A percentile compares a stretch with the other conserved stretches of the same genome.
Evolutionary conservation across 352 stramenopile species (phyloP).

Genomic region (Pythium insidiosum): DNA sequence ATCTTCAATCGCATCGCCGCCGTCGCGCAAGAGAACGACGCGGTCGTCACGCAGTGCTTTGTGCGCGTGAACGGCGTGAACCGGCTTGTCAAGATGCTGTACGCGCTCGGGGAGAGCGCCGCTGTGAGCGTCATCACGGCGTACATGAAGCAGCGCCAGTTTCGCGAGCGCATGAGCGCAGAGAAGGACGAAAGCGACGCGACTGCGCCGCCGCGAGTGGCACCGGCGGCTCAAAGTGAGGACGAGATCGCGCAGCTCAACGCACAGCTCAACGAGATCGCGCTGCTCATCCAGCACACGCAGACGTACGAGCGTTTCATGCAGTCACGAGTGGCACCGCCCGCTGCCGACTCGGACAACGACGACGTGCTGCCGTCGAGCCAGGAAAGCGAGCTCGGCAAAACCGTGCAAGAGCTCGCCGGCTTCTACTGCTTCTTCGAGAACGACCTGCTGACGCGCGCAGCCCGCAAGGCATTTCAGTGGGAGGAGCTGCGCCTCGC

Average conservation of each 20-base stretch:
- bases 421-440: slow-evolving; percentile 86
- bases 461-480: slow-evolving; percentile 77
- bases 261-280: slow-evolving; percentile 82
- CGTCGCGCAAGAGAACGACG: slow-evolving; percentile 49
- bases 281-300: slow-evolving; percentile 80
- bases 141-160: slow-evolving; percentile 74
- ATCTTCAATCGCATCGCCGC: slow-evolving; percentile 76
- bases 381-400: slow-evolving; percentile 69
- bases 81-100: slow-evolving; percentile 43
- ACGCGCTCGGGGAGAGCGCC: slow-evolving; percentile 47
- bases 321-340: slow-evolving; percentile 59
- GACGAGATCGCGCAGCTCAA: slow-evolving; percentile 68
- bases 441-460: slow-evolving; percentile 65
- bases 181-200: slow-evolving; percentile 3
- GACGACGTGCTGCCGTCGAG: slow-evolving; percentile 32
- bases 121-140: slow-evolving; percentile 44
- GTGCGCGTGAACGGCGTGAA: slow-evolving; percentile 34
- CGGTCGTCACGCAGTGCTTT: slow-evolving; percentile 49
- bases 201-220: slow-evolving; percentile 3
- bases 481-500: slow-evolving; percentile 81
- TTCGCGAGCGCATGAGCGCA: slow-evolving; percentile 48
- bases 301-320: slow-evolving; percentile 88
- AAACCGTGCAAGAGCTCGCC: slow-evolving; percentile 75
- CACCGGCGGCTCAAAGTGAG: slow-evolving; percentile 17
- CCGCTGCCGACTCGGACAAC: slow-evolving; percentile 2